phyloP scores from a whole-genome alignment of 208 protist genomes.

The Trypanosoma platydactyli region DNA sequence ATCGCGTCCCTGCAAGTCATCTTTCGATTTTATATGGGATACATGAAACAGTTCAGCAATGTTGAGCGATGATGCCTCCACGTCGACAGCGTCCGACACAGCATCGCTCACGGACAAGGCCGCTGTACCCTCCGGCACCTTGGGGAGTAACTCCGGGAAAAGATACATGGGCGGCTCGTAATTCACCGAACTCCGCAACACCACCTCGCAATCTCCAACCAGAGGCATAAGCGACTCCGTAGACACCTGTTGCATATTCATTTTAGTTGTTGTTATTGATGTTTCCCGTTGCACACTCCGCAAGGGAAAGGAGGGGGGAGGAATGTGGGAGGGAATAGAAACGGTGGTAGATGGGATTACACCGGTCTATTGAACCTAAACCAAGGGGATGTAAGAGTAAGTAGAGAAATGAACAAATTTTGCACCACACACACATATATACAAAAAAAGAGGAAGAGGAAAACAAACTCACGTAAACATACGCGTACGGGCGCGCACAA shows the following conservation, averaged over 20 bases:
- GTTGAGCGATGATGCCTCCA: slow-evolving; percentile 67
- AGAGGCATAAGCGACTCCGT: slow-evolving; percentile 23
- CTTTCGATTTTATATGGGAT: slow-evolving; percentile 6
- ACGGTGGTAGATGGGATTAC: neutral
- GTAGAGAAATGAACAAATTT: too few species aligned
- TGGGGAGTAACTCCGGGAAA: slow-evolving; percentile 77
- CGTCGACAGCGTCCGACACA: slow-evolving; percentile 73
- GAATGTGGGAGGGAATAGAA: neutral
- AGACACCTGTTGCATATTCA: slow-evolving; percentile 10
- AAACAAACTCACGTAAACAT: too few species aligned
- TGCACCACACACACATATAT: too few species aligned
- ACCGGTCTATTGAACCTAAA: neutral
- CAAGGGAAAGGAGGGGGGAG: too few species aligned
- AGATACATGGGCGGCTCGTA: slow-evolving; percentile 90
- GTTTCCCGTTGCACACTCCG: neutral
- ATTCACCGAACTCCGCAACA: slow-evolving; percentile 48
- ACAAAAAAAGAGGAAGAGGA: too few species aligned
- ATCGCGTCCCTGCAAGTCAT: slow-evolving; percentile 9
- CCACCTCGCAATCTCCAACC: slow-evolving; percentile 68
- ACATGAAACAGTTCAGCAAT: slow-evolving; percentile 59
- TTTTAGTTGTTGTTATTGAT: slow-evolving; percentile 22
- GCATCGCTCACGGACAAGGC: slow-evolving; percentile 70
- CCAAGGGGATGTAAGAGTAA: too few species aligned
- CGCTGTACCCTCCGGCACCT: slow-evolving; percentile 64
- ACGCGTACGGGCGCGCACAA: too few species aligned